Evolutionary conservation across 306 rosid genomes (phyloP).

Genomic region (Vigna radiata): DNA sequence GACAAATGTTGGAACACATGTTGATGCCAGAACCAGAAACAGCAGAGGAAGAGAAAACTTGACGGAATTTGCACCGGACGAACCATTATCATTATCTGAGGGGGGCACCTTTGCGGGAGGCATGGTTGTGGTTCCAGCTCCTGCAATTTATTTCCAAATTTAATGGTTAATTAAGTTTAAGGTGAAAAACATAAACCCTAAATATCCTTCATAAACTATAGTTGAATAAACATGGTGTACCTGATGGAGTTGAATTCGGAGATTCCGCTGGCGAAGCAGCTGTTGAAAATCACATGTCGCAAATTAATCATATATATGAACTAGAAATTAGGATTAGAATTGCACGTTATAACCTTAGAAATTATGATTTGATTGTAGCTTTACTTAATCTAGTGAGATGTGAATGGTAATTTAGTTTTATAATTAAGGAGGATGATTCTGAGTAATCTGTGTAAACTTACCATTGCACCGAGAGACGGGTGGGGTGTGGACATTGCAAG

Average conservation of each 20-base stretch:
- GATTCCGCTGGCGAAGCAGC: slow-evolving; percentile 71
- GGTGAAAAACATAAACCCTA: no score
- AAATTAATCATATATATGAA: slow-evolving; percentile 17
- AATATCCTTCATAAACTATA: no score
- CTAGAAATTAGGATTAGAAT: no score
- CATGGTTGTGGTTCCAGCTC: slow-evolving; percentile 59
- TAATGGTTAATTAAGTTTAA: neutral
- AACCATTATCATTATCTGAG: slow-evolving; percentile 37
- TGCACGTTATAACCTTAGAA: no score
- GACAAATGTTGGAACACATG: slow-evolving; percentile 61
- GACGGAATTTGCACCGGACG: slow-evolving; percentile 66
- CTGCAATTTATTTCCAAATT: slow-evolving; percentile 46
- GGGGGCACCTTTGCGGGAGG: slow-evolving; percentile 66
- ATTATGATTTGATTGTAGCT: no score
- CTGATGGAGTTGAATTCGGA: slow-evolving; percentile 66
- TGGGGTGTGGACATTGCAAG: slow-evolving; percentile 82
- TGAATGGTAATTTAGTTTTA: no score
- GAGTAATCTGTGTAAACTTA: slow-evolving; percentile 11
- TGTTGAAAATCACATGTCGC: slow-evolving; percentile 37
- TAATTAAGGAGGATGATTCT: no score
- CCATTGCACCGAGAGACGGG: slow-evolving; percentile 67
- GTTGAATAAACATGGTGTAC: slow-evolving; percentile 42
- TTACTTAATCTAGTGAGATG: no score
- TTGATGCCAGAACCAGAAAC: slow-evolving; percentile 56
- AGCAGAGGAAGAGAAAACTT: slow-evolving; percentile 57